These are phyloP conservation scores for Medicago lupulina DNA, from an alignment of 306 rosid genomes.

Conservation along the genomic window DNA sequence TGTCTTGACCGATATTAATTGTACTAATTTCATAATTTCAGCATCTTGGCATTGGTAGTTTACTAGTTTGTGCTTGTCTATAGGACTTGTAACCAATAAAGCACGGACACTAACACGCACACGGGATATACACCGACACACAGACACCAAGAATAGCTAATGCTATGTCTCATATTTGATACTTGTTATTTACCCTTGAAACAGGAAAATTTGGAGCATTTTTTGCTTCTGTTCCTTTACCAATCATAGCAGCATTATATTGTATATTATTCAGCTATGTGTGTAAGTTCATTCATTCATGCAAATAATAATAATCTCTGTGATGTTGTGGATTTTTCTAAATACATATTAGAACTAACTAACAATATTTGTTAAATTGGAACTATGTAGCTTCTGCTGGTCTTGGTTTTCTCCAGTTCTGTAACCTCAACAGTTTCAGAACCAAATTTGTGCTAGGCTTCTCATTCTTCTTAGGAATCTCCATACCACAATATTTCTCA, in stretches of 20 bases:
- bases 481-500: constrained; percentile 84
- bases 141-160: background rate
- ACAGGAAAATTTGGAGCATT: constrained; percentile 77
- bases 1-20: background rate
- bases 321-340: background rate
- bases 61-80: background rate
- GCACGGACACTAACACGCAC: background rate
- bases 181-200: background rate
- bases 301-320: background rate
- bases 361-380: constrained; percentile 10
- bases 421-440: constrained; percentile 86
- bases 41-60: background rate
- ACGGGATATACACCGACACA: too few relatives aligned
- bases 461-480: constrained; percentile 83
- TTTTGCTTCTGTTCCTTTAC: constrained; percentile 78
- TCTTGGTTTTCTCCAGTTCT: constrained; percentile 84
- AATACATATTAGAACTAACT: background rate
- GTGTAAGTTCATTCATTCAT: constrained; percentile 50
- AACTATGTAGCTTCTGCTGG: constrained; percentile 76
- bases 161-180: background rate
- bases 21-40: background rate
- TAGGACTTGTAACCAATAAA: background rate
- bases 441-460: constrained; percentile 75
- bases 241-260: constrained; percentile 79
- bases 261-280: constrained; percentile 82